Evolutionary conservation across 2,329 filamentous ascomycete species (phyloP).

Genomic region (Geosmithia flava): DNA sequence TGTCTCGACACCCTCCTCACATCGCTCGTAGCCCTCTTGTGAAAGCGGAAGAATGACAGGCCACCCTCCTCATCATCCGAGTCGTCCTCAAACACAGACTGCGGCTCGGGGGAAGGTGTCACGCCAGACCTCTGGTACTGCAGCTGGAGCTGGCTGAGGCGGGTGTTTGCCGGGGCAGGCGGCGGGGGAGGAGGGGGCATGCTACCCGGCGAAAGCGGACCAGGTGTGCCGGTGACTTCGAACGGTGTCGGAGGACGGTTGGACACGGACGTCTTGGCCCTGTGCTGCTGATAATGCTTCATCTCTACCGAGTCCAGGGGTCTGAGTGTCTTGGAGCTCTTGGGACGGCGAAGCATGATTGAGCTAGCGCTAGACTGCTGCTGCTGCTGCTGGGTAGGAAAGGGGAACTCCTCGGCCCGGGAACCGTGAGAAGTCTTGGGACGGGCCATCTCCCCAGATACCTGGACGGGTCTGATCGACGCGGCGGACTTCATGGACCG

Average conservation of each 20-base stretch:
- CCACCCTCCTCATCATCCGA: conserved; percentile 21
- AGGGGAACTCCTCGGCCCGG: too few species aligned
- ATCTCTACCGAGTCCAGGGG: not conserved
- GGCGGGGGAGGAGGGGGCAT: not conserved
- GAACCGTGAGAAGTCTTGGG: conserved; percentile 1
- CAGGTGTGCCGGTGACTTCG: not conserved
- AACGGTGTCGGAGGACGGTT: conserved; percentile 1
- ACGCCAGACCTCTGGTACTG: not conserved
- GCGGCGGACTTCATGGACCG: not conserved
- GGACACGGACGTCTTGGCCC: not conserved
- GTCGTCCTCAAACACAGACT: conserved; percentile 40
- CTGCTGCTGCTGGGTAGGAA: not conserved
- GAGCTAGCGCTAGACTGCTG: not conserved
- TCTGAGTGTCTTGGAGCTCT: not conserved
- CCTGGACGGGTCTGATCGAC: not conserved
- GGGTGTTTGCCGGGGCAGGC: too few species aligned
- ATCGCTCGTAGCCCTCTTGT: conserved; percentile 22
- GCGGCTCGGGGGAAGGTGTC: conserved; percentile 10
- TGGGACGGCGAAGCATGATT: not conserved
- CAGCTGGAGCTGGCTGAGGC: not conserved
- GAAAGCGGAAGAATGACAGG: conserved; percentile 27
- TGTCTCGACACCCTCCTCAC: not conserved
- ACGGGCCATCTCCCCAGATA: not conserved
- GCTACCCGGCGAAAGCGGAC: not conserved
- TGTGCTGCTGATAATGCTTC: not conserved